A percentile compares a stretch with the other conserved stretches of the same genome.
Evolutionary conservation across 108 stramenopile species (phyloP).

Genomic region (Nitzschia sp.): DNA sequence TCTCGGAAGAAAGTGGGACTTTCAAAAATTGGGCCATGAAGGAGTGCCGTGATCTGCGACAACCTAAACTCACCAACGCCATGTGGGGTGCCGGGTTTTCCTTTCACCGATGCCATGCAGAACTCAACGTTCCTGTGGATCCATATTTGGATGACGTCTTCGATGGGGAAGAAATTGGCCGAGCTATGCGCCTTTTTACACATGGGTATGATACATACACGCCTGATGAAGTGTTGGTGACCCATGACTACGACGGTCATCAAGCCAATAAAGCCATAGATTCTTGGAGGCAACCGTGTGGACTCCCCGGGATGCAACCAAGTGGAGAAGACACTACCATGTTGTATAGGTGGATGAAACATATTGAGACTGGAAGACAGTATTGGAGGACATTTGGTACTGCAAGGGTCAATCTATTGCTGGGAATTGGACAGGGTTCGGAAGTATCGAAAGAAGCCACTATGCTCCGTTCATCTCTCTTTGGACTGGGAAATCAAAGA

Average conservation of each 20-base stretch:
- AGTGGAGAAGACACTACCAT: not conserved
- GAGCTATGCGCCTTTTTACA: slow-evolving; percentile 84
- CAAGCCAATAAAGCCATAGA: slow-evolving; percentile 65
- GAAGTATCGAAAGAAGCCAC: slow-evolving; percentile 22
- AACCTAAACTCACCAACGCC: slow-evolving; percentile 69
- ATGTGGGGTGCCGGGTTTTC: slow-evolving; percentile 88
- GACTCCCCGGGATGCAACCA: too few species aligned
- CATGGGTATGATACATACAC: slow-evolving; percentile 92
- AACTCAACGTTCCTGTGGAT: slow-evolving; percentile 85
- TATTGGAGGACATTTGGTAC: slow-evolving; percentile 16
- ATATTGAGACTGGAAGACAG: slow-evolving; percentile 4
- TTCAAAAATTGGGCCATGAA: slow-evolving; percentile 74
- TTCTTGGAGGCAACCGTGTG: slow-evolving; percentile 43
- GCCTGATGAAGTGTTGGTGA: slow-evolving; percentile 68
- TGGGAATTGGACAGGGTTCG: slow-evolving; percentile 46
- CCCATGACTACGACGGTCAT: slow-evolving; percentile 85
- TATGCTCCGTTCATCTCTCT: slow-evolving; percentile 39
- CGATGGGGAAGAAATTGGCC: slow-evolving; percentile 90
- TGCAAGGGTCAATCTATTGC: slow-evolving; percentile 60
- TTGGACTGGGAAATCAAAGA: slow-evolving; percentile 71
- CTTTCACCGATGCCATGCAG: slow-evolving; percentile 85
- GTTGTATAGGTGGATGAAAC: slow-evolving; percentile 24
- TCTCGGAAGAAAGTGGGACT: slow-evolving; percentile 39
- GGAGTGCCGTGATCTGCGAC: slow-evolving; percentile 43
- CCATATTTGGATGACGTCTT: slow-evolving; percentile 82